Base-by-base conservation (phyloP, 768 basidiomycete genomes). In the Boletus subcaerulescens region DNA sequence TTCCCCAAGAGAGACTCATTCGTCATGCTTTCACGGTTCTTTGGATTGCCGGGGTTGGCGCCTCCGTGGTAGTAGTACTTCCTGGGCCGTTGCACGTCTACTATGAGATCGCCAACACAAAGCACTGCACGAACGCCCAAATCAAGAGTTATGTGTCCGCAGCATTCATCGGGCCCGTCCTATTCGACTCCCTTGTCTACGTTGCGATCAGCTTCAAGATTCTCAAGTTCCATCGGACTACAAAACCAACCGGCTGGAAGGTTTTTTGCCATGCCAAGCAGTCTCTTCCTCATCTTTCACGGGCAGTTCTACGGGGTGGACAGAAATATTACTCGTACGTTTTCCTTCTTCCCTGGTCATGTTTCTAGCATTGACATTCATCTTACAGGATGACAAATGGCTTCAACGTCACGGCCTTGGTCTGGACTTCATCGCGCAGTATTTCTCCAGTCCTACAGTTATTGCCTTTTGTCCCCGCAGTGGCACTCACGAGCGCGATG, bases 291-390 rank as follows among this genome's bases (percentile, higher is more conserved):
- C 57, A 39, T 35, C 52, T 77, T 46, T 71, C 74, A 5, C 61
- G 53, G 42, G 68, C 68, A 12, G 20, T 77, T 7, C 51, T 77
- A 13, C 61, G 66, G n/a, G 72, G 71, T 26, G 74, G 76, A 15
- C 73, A 76, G 50, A 61, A 62, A 22, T 77, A 76, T 53, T 74
- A 76, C 53, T 36, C 71, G 76, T 74, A 57, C 38, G 70, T 43
- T 35, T 33, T 14, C 41, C 38, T 33, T n/a, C 24, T 31, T 24
- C 5, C 36, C n/a, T 13, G 8, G 7, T 41, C 10, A n/a, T 36
- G 10, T 36, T 44, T 36, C 46, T 7, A 32, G 24, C 26, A 15
- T 33, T 7, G 42, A 51, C 11, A 36, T 18, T n/a, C 18, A 7
- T 38, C 15, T 40, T n/a, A 15, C 36, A 76, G 76, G 20, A 61